These are phyloP conservation scores for Sclerotinia trifoliorum DNA, from an alignment of 2,329 filamentous ascomycete species.

Conservation along the genomic window DNA sequence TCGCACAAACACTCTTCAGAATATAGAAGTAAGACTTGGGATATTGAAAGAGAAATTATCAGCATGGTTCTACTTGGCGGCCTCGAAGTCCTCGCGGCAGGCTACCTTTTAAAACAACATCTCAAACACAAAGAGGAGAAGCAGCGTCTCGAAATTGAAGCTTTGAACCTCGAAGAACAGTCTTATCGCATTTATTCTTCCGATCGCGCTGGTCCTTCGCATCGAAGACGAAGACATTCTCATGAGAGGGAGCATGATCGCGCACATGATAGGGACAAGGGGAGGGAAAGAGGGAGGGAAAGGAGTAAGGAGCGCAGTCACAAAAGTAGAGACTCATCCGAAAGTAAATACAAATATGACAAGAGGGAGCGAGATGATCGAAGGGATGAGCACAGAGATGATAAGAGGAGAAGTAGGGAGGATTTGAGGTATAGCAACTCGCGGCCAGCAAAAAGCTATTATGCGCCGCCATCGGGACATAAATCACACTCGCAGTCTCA, in stretches of 20 bases:
- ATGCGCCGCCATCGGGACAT: not conserved
- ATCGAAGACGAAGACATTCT: constrained; percentile 19
- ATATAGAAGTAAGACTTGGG: not conserved
- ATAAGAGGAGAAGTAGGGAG: constrained; percentile 17
- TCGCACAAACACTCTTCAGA: not conserved
- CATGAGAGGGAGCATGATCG: not conserved
- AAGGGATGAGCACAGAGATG: constrained; percentile 7
- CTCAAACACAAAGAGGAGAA: constrained; percentile 37
- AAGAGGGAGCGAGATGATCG: constrained; percentile 7
- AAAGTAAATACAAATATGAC: constrained; percentile 12
- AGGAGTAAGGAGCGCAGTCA: constrained; percentile 17
- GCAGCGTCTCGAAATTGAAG: constrained; percentile 40
- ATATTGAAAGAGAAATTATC: not conserved
- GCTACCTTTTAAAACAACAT: constrained; percentile 37
- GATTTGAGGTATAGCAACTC: constrained; percentile 14
- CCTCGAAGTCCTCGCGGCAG: constrained; percentile 37
- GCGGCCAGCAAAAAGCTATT: constrained; percentile 6
- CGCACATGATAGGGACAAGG: not conserved
- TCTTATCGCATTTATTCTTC: constrained; percentile 24
- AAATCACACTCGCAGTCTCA: not conserved
- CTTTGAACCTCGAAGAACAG: constrained; percentile 26
- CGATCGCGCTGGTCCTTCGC: constrained; percentile 16
- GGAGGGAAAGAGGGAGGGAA: not conserved
- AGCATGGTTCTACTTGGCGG: constrained; percentile 51
- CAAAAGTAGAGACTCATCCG: constrained; percentile 9